These are phyloP conservation scores for Cantharellus cinnabarinus DNA, from an alignment of 768 basidiomycete genomes.

Conservation along the genomic window DNA sequence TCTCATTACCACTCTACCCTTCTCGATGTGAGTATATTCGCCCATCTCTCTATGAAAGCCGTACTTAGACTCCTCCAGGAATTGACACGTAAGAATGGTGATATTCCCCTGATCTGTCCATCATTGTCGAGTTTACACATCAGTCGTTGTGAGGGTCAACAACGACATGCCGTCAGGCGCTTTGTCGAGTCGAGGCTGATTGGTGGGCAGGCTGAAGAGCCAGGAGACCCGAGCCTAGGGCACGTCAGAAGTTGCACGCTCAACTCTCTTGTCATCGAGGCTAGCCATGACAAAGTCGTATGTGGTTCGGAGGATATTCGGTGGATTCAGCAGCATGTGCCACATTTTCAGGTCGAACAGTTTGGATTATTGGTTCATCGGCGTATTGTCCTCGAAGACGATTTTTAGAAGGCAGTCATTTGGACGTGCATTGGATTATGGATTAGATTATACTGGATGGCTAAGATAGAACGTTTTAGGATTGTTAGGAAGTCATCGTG, in stretches of 20 bases:
- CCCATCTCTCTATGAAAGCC: neutral
- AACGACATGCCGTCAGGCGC: neutral
- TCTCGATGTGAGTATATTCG: neutral
- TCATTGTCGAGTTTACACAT: neutral
- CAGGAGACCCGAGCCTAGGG: neutral
- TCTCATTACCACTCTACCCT: neutral
- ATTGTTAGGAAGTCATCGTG: too few species aligned
- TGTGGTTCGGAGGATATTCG: neutral
- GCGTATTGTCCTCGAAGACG: neutral
- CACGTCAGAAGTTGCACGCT: neutral
- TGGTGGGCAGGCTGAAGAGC: neutral
- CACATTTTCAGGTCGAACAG: neutral
- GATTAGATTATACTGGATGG: too few species aligned
- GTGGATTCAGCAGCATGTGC: neutral
- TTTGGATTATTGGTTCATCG: neutral
- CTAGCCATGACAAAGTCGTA: neutral
- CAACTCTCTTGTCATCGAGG: neutral
- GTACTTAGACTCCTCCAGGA: neutral
- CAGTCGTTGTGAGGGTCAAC: neutral
- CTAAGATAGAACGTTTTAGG: too few species aligned
- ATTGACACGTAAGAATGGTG: neutral
- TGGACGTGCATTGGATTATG: too few species aligned
- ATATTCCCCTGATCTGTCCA: neutral
- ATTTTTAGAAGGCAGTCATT: neutral
- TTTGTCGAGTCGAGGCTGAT: neutral